Percentiles rank a stretch among this genome's conserved stretches.
These are phyloP conservation scores for Fusarium goolgardi DNA, from an alignment of 2,329 filamentous ascomycete species.

Conservation along the genomic window DNA sequence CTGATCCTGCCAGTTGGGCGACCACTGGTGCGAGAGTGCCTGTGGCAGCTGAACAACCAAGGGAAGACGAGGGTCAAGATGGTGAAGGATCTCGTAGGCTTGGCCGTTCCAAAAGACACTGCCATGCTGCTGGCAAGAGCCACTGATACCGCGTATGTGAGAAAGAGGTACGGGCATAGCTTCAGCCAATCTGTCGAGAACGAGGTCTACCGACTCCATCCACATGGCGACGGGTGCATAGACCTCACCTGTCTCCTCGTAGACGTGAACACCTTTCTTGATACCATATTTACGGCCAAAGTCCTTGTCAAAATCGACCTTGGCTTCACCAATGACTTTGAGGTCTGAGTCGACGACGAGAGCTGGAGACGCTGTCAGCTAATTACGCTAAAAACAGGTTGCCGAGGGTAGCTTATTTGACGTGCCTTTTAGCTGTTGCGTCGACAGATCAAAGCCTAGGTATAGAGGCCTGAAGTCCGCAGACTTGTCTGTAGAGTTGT, in stretches of 20 bases:
- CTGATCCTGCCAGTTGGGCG: conserved; percentile 98
- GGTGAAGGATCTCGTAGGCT: conserved; percentile 72
- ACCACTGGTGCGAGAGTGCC: conserved; percentile 85
- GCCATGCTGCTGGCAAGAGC: conserved; percentile 96
- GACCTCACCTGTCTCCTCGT: conserved; percentile 86
- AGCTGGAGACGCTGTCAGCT: conserved; percentile 59
- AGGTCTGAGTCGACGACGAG: conserved; percentile 87
- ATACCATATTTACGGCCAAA: conserved; percentile 78
- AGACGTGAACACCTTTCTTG: conserved; percentile 87
- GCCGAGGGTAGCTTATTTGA: neutral
- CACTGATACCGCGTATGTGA: conserved; percentile 83
- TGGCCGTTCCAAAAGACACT: conserved; percentile 90
- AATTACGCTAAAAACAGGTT: neutral
- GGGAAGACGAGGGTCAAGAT: conserved; percentile 68
- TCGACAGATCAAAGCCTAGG: conserved; percentile 94
- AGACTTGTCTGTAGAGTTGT: conserved; percentile 16
- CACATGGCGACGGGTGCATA: conserved; percentile 94
- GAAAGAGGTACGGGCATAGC: conserved; percentile 73
- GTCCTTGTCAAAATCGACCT: conserved; percentile 95
- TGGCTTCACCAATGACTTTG: conserved; percentile 83
- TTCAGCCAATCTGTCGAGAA: conserved; percentile 77
- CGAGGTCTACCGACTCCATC: conserved; percentile 91
- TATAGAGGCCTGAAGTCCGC: conserved; percentile 70
- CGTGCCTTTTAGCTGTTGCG: conserved; percentile 92
- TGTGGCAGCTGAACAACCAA: conserved; percentile 78